phyloP scores from a whole-genome alignment of 306 rosid species.

The Gleditsia sinensis region DNA sequence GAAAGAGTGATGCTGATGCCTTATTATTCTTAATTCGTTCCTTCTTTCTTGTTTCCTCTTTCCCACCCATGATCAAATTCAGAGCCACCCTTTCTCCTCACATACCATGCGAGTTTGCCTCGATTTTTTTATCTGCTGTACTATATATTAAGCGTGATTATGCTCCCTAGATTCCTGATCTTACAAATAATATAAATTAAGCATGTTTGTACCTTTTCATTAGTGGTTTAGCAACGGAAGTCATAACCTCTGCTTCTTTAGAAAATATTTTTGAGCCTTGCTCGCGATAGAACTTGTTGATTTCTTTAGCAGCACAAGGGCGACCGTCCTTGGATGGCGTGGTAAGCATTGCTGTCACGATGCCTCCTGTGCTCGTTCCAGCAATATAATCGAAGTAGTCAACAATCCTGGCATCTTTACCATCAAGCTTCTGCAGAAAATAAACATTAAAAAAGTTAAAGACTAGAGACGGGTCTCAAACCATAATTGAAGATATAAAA shows the following conservation, averaged over 20 bases:
- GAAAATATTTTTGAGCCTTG: conserved; percentile 26
- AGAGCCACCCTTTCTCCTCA: not conserved
- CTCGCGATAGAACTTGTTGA: not conserved
- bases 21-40: no score
- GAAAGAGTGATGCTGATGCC: no score
- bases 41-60: not conserved
- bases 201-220: not conserved
- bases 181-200: no score
- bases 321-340: conserved; percentile 6
- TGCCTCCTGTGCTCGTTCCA: conserved; percentile 32
- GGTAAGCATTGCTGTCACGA: conserved; percentile 29
- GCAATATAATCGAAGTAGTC: conserved; percentile 35
- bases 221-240: not conserved
- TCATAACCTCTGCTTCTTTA: not conserved
- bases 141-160: not conserved
- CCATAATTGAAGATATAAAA: not conserved
- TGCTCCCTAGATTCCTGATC: not conserved
- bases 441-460: not conserved
- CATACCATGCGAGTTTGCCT: no score
- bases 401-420: conserved; percentile 26
- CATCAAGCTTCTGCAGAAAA: conserved; percentile 10
- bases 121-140: no score
- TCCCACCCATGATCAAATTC: not conserved
- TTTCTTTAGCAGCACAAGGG: conserved; percentile 13
- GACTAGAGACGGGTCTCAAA: not conserved